phyloP scores from a whole-genome alignment of 2,329 filamentous ascomycete species.

The Scortechinia acanthostroma region DNA sequence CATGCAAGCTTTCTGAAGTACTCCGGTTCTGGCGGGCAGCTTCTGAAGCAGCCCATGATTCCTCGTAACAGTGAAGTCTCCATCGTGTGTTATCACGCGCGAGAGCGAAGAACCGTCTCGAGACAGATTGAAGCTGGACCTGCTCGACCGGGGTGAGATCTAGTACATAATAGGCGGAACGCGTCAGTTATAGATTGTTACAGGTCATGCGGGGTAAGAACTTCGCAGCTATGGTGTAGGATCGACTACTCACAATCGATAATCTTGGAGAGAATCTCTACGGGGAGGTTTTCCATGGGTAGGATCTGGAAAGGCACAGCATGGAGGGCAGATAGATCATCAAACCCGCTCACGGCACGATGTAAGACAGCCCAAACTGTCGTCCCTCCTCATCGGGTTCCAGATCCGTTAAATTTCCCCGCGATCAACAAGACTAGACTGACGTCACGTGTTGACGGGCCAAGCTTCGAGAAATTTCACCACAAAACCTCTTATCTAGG shows the following conservation, averaged over 20 bases:
- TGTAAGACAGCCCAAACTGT: too few relatives aligned
- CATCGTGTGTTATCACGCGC: not conserved
- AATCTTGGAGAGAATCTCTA: not conserved
- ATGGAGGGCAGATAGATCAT: not conserved
- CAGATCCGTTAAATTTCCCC: too few relatives aligned
- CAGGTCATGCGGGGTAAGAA: not conserved
- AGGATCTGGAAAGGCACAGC: not conserved
- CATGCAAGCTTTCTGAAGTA: not conserved
- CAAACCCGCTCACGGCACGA: too few relatives aligned
- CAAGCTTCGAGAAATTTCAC: too few relatives aligned
- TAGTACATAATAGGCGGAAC: not conserved
- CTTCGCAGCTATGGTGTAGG: too few relatives aligned
- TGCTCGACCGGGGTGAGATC: not conserved
- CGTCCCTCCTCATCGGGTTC: too few relatives aligned
- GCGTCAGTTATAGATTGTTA: not conserved
- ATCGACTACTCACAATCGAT: not conserved
- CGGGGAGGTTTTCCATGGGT: not conserved
- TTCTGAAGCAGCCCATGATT: not conserved
- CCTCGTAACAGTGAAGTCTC: constrained; percentile 1
- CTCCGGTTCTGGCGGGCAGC: not conserved
- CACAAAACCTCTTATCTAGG: too few relatives aligned
- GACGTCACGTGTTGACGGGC: too few relatives aligned
- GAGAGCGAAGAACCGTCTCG: not conserved
- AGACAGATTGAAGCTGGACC: not conserved
- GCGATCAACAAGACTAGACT: too few relatives aligned